These are phyloP conservation scores for Phytopythium litorale DNA, from an alignment of 352 stramenopile genomes.

Conservation along the genomic window DNA sequence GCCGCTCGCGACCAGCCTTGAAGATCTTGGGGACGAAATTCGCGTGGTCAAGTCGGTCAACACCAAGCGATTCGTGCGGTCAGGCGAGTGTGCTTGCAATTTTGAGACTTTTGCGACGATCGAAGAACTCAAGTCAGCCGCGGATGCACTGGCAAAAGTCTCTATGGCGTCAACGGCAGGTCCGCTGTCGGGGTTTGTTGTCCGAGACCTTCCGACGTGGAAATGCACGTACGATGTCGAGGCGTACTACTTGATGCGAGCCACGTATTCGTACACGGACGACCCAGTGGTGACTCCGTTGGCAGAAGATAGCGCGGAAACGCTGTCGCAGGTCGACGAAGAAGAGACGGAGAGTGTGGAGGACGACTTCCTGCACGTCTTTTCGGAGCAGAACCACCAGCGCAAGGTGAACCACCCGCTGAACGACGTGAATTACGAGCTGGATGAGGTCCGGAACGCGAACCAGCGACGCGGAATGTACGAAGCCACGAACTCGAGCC, in stretches of 20 bases:
- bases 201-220: conserved; percentile 81
- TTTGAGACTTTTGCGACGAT: conserved; percentile 76
- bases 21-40: conserved; percentile 74
- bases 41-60: conserved; percentile 66
- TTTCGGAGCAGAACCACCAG: conserved; percentile 46
- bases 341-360: conserved; percentile 69
- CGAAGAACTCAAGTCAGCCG: conserved; percentile 58
- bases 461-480: conserved; percentile 78
- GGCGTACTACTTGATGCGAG: conserved; percentile 84
- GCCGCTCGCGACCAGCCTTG: conserved; percentile 71
- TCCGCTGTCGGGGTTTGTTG: conserved; percentile 73
- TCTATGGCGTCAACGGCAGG: conserved; percentile 31
- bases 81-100: conserved; percentile 74
- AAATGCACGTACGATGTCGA: conserved; percentile 89
- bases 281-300: conserved; percentile 18
- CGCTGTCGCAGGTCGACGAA: conserved; percentile 37
- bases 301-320: conserved; percentile 17
- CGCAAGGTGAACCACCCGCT: conserved; percentile 47
- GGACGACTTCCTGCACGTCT: conserved; percentile 78
- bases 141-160: conserved; percentile 28
- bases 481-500: conserved; percentile 81
- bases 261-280: conserved; percentile 68
- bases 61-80: conserved; percentile 77
- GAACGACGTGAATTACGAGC: conserved; percentile 70
- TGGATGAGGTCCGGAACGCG: conserved; percentile 72